A percentile compares a stretch with the other conserved stretches of the same genome.
Evolutionary conservation across 2,329 filamentous ascomycete genomes (phyloP).

Genomic region (Keithomyces neogunnii): DNA sequence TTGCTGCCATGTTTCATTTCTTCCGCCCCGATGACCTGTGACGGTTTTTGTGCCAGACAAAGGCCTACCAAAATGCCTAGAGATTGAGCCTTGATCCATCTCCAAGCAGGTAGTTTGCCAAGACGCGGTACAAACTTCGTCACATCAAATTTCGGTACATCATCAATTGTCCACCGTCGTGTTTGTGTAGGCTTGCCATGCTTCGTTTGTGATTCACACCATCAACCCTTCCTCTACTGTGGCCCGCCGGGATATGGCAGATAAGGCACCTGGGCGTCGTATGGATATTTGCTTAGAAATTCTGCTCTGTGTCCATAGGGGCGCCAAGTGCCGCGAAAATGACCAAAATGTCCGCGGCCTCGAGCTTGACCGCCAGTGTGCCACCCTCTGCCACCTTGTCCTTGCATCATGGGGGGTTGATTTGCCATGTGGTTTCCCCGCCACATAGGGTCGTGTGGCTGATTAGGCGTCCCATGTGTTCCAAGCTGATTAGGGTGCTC

Average conservation of each 20-base stretch:
- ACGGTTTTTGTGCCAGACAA: no score
- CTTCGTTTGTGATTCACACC: no score
- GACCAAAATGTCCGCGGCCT: slow-evolving; percentile 10
- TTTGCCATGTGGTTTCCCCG: slow-evolving; percentile 3
- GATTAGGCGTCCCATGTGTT: background rate
- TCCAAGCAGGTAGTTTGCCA: no score
- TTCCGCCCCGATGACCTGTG: no score
- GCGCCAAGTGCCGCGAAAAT: slow-evolving; percentile 4
- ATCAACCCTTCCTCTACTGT: background rate
- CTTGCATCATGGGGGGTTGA: background rate
- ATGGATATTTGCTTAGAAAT: background rate
- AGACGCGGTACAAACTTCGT: no score
- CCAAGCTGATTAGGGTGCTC: background rate
- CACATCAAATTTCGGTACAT: no score
- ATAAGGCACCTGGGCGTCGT: background rate
- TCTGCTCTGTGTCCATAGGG: slow-evolving; percentile 1
- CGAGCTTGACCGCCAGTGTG: slow-evolving; percentile 9
- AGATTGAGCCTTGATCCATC: no score
- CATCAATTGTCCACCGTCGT: background rate
- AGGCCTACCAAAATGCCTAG: no score
- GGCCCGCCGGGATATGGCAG: background rate
- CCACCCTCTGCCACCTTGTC: slow-evolving; percentile 4
- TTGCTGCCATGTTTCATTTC: no score
- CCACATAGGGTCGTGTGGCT: background rate
- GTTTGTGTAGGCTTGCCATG: no score